phyloP scores from a whole-genome alignment of 345 rosid genomes.

The Boechera stricta region DNA sequence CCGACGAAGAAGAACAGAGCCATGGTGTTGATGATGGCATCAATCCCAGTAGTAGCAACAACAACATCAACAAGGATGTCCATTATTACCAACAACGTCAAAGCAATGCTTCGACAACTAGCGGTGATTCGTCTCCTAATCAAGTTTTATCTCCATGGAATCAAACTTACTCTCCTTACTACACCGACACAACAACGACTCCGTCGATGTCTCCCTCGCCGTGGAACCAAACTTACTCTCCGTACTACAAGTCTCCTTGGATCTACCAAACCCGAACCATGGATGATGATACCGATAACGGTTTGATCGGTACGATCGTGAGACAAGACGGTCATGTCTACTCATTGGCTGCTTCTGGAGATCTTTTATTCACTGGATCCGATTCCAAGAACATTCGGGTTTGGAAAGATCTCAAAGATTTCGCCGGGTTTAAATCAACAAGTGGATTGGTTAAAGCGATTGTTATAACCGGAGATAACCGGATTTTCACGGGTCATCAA shows the following conservation, averaged over 20 bases:
- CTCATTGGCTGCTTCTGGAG: constrained; percentile 64
- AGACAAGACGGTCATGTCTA: constrained; percentile 74
- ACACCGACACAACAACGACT: constrained; percentile 47
- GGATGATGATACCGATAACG: constrained; percentile 38
- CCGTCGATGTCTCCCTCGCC: constrained; percentile 68
- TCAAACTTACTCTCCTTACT: constrained; percentile 57
- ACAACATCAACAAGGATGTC: constrained; percentile 2
- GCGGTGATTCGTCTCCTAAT: constrained; percentile 62
- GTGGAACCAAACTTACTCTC: constrained; percentile 61
- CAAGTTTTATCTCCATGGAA: constrained; percentile 60
- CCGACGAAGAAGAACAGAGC: constrained; percentile 37
- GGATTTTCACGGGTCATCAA: constrained; percentile 70
- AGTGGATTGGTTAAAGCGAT: constrained; percentile 67
- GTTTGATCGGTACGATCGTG: constrained; percentile 61
- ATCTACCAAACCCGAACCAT: constrained; percentile 40
- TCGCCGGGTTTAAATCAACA: constrained; percentile 62
- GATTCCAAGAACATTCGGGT: constrained; percentile 75
- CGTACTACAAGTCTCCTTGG: constrained; percentile 56
- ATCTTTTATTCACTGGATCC: constrained; percentile 70
- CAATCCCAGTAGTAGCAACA: constrained; percentile 41
- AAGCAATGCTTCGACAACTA: constrained; percentile 43
- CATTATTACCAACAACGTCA: constrained; percentile 27
- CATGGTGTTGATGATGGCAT: constrained; percentile 27
- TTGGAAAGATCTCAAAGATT: constrained; percentile 65
- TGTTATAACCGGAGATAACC: constrained; percentile 48